These are phyloP conservation scores for Blastocladiella emersonii DNA, from an alignment of 371 early-diverging fungal genomes.

Conservation along the genomic window DNA sequence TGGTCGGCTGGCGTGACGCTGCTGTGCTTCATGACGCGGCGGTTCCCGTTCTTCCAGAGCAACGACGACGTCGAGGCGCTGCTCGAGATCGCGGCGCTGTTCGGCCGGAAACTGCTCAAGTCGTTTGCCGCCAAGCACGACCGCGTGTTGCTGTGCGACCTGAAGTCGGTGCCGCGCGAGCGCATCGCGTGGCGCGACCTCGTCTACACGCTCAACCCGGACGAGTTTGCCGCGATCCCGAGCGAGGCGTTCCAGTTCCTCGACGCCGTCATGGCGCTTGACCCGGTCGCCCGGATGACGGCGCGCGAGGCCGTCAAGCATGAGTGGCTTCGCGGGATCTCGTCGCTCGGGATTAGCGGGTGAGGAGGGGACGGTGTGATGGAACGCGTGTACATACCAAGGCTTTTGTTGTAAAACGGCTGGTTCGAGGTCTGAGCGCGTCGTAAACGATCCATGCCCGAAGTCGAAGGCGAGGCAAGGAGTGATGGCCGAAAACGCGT, in stretches of 20 bases:
- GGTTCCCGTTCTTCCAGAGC: constrained; percentile 90
- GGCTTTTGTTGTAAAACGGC: too few species aligned
- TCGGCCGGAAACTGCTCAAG: constrained; percentile 71
- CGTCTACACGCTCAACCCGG: constrained; percentile 24
- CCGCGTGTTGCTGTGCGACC: constrained; percentile 14
- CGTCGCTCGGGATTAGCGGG: too few species aligned
- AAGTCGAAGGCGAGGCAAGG: too few species aligned
- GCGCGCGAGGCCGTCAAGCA: constrained; percentile 44
- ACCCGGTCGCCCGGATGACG: constrained; percentile 33
- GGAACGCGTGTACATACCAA: too few species aligned
- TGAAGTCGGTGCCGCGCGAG: constrained; percentile 30
- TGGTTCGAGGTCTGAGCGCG: too few species aligned
- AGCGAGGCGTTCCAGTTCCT: constrained; percentile 27
- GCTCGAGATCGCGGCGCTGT: constrained; percentile 78
- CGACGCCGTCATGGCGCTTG: constrained; percentile 24
- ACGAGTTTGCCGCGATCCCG: constrained; percentile 15
- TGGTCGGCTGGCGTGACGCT: constrained; percentile 96
- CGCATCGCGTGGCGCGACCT: constrained; percentile 24
- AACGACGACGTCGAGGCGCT: constrained; percentile 80
- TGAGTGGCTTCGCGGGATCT: too few species aligned
- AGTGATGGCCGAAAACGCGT: too few species aligned
- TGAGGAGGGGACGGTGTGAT: too few species aligned
- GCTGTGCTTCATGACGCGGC: constrained; percentile 58
- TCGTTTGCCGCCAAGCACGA: constrained; percentile 36
- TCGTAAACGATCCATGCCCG: too few species aligned